These are phyloP conservation scores for Adansonia rubrostipa DNA, from an alignment of 441 rosid genomes.

Conservation along the genomic window DNA sequence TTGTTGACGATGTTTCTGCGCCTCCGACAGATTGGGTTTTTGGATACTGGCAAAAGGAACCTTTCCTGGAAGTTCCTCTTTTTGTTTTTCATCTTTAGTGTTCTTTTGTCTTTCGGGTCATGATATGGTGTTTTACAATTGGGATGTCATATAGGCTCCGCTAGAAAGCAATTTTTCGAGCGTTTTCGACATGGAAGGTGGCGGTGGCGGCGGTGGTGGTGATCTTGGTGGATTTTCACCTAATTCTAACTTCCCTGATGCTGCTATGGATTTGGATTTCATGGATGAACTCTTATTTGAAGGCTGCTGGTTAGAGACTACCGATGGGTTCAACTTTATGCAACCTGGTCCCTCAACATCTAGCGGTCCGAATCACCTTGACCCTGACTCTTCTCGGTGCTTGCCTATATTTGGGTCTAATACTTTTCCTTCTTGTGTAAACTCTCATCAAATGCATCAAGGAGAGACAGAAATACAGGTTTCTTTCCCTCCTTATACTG, in stretches of 20 bases:
- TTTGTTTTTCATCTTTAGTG: conserved; percentile 60
- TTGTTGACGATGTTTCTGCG: conserved; percentile 70
- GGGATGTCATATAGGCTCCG: conserved; percentile 37
- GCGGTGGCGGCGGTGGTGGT: conserved; percentile 15
- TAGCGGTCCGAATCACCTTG: conserved; percentile 21
- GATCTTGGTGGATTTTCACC: conserved; percentile 48
- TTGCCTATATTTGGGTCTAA: conserved; percentile 38
- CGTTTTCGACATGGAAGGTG: conserved; percentile 55
- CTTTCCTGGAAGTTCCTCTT: conserved; percentile 74
- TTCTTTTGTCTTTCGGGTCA: conserved; percentile 48
- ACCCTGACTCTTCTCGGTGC: conserved; percentile 26
- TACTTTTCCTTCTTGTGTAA: conserved; percentile 33
- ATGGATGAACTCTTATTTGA: conserved; percentile 88
- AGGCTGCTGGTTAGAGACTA: conserved; percentile 83
- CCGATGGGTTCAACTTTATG: conserved; percentile 48
- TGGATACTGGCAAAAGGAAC: conserved; percentile 51
- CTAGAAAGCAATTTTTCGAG: conserved; percentile 38
- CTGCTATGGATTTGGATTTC: conserved; percentile 83
- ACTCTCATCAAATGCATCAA: conserved; percentile 34
- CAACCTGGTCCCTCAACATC: conserved; percentile 43
- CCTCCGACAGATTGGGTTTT: conserved; percentile 60
- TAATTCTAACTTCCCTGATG: conserved; percentile 44
- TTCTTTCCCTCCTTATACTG: conserved; percentile 32
- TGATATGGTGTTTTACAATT: conserved; percentile 40
- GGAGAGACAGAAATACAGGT: conserved; percentile 39